Evolutionary conservation across 192 early-diverging fungal species (phyloP).

Genomic region (Spinellus fusiger): DNA sequence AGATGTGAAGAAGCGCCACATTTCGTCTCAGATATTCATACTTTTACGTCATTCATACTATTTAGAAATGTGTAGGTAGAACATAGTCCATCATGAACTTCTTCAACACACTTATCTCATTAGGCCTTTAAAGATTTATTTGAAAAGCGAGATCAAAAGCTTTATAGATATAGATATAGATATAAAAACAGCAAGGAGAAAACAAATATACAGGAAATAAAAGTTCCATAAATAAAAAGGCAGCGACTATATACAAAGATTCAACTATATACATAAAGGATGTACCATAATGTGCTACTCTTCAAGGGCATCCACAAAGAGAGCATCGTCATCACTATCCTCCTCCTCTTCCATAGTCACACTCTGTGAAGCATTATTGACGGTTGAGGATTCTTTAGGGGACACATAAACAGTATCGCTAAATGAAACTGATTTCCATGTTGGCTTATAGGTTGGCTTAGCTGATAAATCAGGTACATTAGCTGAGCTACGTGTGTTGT

Average conservation of each 20-base stretch:
- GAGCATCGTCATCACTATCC: constrained; percentile 1
- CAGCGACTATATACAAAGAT: background rate
- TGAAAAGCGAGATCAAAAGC: background rate
- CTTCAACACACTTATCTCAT: no score
- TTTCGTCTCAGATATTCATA: no score
- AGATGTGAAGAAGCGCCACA: no score
- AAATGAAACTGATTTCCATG: constrained; percentile 13
- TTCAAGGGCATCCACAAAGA: constrained; percentile 13
- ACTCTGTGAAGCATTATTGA: background rate
- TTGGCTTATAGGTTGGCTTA: background rate
- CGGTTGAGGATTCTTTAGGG: background rate
- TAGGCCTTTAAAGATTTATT: background rate
- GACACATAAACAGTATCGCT: constrained; percentile 6
- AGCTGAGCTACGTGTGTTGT: background rate
- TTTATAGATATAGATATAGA: constrained; percentile 2
- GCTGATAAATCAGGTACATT: background rate
- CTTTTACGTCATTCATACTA: no score
- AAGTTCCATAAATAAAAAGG: background rate
- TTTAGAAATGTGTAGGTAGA: no score
- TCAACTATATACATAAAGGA: background rate
- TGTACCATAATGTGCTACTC: background rate
- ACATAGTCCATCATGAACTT: no score
- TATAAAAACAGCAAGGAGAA: background rate
- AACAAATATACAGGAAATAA: background rate
- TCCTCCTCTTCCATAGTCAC: background rate